Evolutionary conservation across 1,284 basidiomycete genomes (phyloP).

Genomic region (Pascua sp.): DNA sequence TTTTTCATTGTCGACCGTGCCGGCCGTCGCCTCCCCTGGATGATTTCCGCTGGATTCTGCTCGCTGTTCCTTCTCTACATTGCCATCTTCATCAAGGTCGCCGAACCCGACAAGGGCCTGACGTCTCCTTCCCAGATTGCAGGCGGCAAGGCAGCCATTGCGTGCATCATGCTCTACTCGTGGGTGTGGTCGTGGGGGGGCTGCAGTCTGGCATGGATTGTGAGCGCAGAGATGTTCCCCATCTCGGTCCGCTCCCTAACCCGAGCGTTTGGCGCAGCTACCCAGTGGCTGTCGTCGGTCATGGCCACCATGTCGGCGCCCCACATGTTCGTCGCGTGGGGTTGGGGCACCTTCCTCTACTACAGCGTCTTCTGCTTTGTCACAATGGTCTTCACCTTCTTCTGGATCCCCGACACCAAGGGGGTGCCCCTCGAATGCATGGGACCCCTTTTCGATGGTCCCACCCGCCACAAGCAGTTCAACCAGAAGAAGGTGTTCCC

Average conservation of each 20-base stretch:
- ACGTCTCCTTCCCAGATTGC: too few species aligned
- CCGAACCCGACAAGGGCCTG: conserved; percentile 4
- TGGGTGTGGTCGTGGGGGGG: conserved; percentile 24
- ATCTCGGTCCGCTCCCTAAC: conserved; percentile 28
- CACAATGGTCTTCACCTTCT: conserved; percentile 33
- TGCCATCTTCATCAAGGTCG: conserved; percentile 28
- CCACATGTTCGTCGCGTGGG: conserved; percentile 11
- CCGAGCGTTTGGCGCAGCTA: conserved; percentile 25
- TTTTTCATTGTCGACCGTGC: conserved; percentile 33
- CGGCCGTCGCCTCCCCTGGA: conserved; percentile 35
- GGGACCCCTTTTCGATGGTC: conserved; percentile 25
- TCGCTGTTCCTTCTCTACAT: conserved; percentile 27
- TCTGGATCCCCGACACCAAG: conserved; percentile 37
- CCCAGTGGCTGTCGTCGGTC: conserved; percentile 34
- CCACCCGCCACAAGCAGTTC: conserved; percentile 18
- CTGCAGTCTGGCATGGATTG: conserved; percentile 28
- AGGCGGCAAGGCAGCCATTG: conserved; percentile 30
- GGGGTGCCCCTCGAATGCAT: conserved; percentile 31
- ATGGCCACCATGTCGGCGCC: conserved; percentile 34
- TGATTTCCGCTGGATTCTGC: conserved; percentile 21
- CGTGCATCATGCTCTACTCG: conserved; percentile 34
- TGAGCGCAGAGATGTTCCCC: conserved; percentile 34
- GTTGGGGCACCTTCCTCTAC: conserved; percentile 36
- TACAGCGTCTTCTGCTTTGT: conserved; percentile 25
- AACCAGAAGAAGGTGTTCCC: conserved; percentile 29